Conservation (phyloP, 2,329 filamentous ascomycete species). For the Trichoderma sp. region DNA sequence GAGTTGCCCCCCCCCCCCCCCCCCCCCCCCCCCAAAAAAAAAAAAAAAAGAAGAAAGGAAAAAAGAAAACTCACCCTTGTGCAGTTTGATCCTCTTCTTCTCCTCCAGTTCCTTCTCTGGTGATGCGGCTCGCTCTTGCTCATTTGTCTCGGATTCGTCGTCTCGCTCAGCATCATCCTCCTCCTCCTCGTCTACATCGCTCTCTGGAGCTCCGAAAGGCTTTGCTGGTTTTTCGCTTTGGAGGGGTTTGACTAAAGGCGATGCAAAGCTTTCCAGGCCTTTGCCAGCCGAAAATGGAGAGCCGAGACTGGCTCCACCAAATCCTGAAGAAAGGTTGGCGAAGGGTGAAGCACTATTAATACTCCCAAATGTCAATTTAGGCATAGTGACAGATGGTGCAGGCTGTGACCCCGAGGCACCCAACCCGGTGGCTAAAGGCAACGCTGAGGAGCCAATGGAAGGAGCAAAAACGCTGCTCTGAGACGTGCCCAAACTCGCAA, state of each 20-base stretch:
- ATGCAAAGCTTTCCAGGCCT: constrained; percentile 65
- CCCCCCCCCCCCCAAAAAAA: too few relatives aligned
- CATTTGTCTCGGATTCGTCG: constrained; percentile 43
- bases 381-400: constrained; percentile 31
- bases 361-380: constrained; percentile 50
- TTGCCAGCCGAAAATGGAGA: constrained; percentile 40
- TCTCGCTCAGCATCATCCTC: constrained; percentile 39
- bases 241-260: constrained; percentile 48
- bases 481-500: constrained; percentile 52
- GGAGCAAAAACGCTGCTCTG: constrained; percentile 51
- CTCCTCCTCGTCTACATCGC: constrained; percentile 53
- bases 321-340: constrained; percentile 39
- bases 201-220: constrained; percentile 74
- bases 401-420: constrained; percentile 20
- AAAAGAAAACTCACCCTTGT: constrained; percentile 56
- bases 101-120: constrained; percentile 58
- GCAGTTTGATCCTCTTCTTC: constrained; percentile 63
- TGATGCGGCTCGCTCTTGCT: constrained; percentile 43
- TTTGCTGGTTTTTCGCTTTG: constrained; percentile 61
- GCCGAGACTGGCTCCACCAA: constrained; percentile 49
- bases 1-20: neutral
- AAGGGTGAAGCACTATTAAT: constrained; percentile 46
- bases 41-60: neutral
- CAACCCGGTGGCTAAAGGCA: constrained; percentile 31
- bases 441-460: constrained; percentile 35